Evolutionary conservation across 306 rosid genomes (phyloP), one percentile per base, ranked within the genome.

Genomic region (Potentilla sterilis): DNA sequence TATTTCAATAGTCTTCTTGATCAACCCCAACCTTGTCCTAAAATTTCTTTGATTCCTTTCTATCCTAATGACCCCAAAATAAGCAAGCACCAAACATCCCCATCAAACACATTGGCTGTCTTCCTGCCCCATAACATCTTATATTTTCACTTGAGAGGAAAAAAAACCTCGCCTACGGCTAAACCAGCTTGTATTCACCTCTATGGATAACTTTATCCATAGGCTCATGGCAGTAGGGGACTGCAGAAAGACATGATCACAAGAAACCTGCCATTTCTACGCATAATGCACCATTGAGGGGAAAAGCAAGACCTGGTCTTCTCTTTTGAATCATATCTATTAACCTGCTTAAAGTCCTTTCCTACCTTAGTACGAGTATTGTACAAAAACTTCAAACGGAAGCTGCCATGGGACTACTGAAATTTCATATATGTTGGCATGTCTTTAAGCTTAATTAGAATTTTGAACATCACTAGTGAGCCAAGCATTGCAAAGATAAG

Each of bases 401-500:
- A 72, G 65, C 51, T 51, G 24, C 54, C 7, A 44, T 11, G 28
- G 59, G 28, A 58, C 41, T 32, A 21, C 4, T n/a, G 16, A 18
- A 54, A 18, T 16, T 58, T 24, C 42, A 7, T 13, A 41, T 42
- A 41, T 72, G 21, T 21, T 54, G 32, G 68, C 12, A 41, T 40
- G 22, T 35, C 44, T 64, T 38, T 7, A 38, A 72, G 66, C 1
- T 14, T 52, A 38, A n/a, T 21, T 13, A 67, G 1, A 46, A 38
- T 41, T 57, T 73, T 9, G 24, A 54, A 57, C 51, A 72, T 72
- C 48, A 3, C 76, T 13, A 10, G 41, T 73, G 52, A 47, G 35
- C 41, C 18, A 14, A 57, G n/a, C 54, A 41, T 41, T 40, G 24
- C 28, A 28, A 28, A 28, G 0, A 28, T 28, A 28, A 37, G 40